phyloP scores from a whole-genome alignment of 805 yeast species.

The Ogataea pini region DNA sequence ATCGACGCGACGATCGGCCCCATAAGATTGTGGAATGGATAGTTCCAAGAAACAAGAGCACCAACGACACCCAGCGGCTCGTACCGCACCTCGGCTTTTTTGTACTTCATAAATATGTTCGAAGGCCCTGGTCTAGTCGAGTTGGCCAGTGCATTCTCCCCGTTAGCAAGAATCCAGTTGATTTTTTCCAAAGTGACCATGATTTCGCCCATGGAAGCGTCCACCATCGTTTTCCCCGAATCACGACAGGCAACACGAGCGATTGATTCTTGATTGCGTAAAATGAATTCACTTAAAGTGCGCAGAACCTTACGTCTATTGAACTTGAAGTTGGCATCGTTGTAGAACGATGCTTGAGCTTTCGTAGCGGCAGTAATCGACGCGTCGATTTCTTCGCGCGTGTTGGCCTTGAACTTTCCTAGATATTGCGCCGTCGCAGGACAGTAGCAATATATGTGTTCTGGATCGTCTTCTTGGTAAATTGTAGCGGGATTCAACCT shows the following conservation, averaged over 20 bases:
- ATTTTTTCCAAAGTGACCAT: constrained; percentile 92
- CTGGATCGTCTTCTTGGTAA: constrained; percentile 60
- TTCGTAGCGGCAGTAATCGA: constrained; percentile 51
- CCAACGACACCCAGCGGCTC: constrained; percentile 90
- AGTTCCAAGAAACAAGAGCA: constrained; percentile 95
- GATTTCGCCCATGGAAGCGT: constrained; percentile 95
- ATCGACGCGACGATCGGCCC: constrained; percentile 91
- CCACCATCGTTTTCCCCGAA: constrained; percentile 93
- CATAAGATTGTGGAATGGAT: constrained; percentile 91
- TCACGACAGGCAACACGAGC: constrained; percentile 95
- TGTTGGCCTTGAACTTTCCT: constrained; percentile 67
- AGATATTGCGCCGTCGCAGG: constrained; percentile 94
- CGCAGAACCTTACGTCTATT: constrained; percentile 69
- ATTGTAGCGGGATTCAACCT: constrained; percentile 66
- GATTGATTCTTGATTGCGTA: constrained; percentile 80
- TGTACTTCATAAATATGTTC: constrained; percentile 81
- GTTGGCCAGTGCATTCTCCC: constrained; percentile 67
- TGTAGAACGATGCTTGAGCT: constrained; percentile 56
- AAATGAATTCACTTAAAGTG: constrained; percentile 69
- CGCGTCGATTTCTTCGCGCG: constrained; percentile 69
- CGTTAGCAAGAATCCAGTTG: constrained; percentile 85
- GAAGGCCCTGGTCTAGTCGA: constrained; percentile 86
- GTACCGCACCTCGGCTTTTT: constrained; percentile 89
- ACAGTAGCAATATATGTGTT: constrained; percentile 78
- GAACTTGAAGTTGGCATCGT: constrained; percentile 51